phyloP scores from a whole-genome alignment of 768 basidiomycete genomes.

The Psilocybe sp. region DNA sequence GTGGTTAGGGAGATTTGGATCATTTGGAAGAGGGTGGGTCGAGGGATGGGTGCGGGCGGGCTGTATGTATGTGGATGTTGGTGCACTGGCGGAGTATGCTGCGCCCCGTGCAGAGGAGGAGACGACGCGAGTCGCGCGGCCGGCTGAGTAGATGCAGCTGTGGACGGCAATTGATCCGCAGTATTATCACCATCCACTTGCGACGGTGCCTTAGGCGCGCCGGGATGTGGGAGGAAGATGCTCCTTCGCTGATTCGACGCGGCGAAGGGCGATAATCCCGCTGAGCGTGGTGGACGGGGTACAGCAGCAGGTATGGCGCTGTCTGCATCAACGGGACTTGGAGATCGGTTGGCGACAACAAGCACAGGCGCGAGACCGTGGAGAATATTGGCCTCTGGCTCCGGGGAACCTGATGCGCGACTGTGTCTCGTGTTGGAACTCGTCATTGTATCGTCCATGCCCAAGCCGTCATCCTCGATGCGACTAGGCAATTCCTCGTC shows the following conservation, averaged over 20 bases:
- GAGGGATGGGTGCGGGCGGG: conserved; percentile 5
- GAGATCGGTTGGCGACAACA: conserved; percentile 24
- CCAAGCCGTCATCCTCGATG: conserved; percentile 12
- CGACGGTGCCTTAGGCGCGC: conserved; percentile 39
- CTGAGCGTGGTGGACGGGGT: conserved; percentile 20
- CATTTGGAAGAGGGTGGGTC: conserved; percentile 13
- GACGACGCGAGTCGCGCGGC: background rate
- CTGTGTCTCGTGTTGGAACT: background rate
- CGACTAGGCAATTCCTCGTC: conserved; percentile 36
- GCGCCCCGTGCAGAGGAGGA: background rate
- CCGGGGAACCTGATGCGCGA: conserved; percentile 18
- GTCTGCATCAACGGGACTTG: conserved; percentile 16
- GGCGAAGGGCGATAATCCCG: conserved; percentile 21
- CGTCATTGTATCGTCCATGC: background rate
- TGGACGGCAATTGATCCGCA: conserved; percentile 4
- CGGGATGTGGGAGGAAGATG: conserved; percentile 44
- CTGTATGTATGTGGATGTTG: conserved; percentile 12
- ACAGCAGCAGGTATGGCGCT: background rate
- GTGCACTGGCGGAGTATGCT: background rate
- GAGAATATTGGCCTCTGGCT: conserved; percentile 16
- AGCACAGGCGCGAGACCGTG: conserved; percentile 11
- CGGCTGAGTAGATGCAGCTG: conserved; percentile 8
- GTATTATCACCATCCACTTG: conserved; percentile 12
- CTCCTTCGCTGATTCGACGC: conserved; percentile 32
- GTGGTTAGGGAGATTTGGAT: conserved; percentile 28